phyloP scores from a whole-genome alignment of 129 eudicot species.

The Apium graveolens region DNA sequence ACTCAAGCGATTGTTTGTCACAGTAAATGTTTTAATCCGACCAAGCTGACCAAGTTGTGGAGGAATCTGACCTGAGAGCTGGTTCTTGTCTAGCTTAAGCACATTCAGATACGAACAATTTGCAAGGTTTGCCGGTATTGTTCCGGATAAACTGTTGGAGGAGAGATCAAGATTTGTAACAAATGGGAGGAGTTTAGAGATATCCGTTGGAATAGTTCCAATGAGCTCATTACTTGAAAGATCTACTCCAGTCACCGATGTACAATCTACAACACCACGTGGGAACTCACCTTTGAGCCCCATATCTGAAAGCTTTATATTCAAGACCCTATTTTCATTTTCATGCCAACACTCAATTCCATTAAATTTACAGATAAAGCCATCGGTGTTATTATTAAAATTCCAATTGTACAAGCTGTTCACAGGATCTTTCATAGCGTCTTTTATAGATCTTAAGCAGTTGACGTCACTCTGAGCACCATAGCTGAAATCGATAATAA shows the following conservation, averaged over 20 bases:
- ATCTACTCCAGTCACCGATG: conserved; percentile 66
- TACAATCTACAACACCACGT: conserved; percentile 42
- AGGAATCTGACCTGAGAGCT: conserved; percentile 69
- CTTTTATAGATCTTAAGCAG: conserved; percentile 50
- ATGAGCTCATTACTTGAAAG: conserved; percentile 54
- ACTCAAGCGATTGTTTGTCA: conserved; percentile 47
- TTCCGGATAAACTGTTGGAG: conserved; percentile 60
- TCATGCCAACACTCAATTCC: conserved; percentile 86
- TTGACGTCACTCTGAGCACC: conserved; percentile 48
- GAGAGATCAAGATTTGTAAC: conserved; percentile 66
- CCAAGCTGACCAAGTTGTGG: conserved; percentile 35
- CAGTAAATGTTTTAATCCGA: conserved; percentile 54
- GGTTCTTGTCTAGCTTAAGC: conserved; percentile 53
- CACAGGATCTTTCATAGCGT: conserved; percentile 48
- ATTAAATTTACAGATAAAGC: conserved; percentile 58
- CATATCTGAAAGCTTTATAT: conserved; percentile 53
- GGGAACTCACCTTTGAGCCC: conserved; percentile 69
- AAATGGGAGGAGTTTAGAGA: conserved; percentile 28
- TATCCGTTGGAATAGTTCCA: conserved; percentile 58
- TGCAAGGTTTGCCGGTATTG: conserved; percentile 45
- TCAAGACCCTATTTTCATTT: conserved; percentile 59
- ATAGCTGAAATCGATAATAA: conserved; percentile 16
- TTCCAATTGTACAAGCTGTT: conserved; percentile 46
- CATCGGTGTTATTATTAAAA: conserved; percentile 48
- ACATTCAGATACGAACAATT: conserved; percentile 52